Conservation (phyloP, 2,329 filamentous ascomycete genomes). For the Hypoxylon sp. region DNA sequence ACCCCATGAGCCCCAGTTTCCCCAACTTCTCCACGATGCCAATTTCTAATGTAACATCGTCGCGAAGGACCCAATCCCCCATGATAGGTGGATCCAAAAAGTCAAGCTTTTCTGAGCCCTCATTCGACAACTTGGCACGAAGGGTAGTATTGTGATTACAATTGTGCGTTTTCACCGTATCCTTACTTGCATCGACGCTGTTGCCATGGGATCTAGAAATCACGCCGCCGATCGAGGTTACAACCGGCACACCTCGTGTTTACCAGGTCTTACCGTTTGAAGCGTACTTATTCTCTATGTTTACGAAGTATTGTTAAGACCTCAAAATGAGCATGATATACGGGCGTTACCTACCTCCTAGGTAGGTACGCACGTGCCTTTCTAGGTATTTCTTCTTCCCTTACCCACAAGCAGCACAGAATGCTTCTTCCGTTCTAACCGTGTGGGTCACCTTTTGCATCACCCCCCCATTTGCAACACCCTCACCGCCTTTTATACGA, state of each 20-base stretch:
- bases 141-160: constrained; percentile 24
- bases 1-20: constrained; percentile 34
- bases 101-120: constrained; percentile 36
- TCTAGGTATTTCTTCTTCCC: neutral
- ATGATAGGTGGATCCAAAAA: constrained; percentile 28
- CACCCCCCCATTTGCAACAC: too few relatives aligned
- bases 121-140: constrained; percentile 34
- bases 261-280: neutral
- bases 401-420: constrained; percentile 9
- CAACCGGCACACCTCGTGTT: constrained; percentile 1
- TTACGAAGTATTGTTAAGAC: neutral
- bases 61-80: constrained; percentile 20
- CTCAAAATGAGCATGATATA: constrained; percentile 1
- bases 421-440: constrained; percentile 3
- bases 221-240: constrained; percentile 9
- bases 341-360: neutral
- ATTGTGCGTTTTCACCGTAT: constrained; percentile 23
- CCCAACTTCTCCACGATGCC: constrained; percentile 44
- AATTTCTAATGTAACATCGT: constrained; percentile 19
- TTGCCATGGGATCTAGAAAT: constrained; percentile 21
- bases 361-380: constrained; percentile 4
- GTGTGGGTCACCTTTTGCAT: too few relatives aligned
- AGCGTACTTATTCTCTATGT: neutral
- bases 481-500: too few relatives aligned
- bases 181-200: constrained; percentile 26